Conservation (phyloP, 2,329 filamentous ascomycete species). For the Dactylellina haptotyla region DNA sequence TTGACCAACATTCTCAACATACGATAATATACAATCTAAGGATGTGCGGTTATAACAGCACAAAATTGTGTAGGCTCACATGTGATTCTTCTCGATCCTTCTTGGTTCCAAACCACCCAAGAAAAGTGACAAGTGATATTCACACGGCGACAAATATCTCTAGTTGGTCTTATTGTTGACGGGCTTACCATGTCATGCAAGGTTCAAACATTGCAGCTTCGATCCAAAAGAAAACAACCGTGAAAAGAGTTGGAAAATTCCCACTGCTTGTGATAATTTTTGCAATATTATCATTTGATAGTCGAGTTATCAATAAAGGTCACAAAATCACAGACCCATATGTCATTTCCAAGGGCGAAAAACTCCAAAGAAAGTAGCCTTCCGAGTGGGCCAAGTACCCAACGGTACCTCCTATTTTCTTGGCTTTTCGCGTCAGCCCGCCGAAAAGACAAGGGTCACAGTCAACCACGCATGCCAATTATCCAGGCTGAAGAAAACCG, state of each 20-base stretch:
- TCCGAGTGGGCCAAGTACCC: constrained; percentile 51
- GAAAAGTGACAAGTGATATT: not conserved
- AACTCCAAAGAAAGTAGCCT: constrained; percentile 34
- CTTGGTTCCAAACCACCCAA: constrained; percentile 13
- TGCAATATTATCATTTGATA: constrained; percentile 48
- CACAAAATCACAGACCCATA: constrained; percentile 12
- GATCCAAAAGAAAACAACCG: constrained; percentile 28
- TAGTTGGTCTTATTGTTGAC: not conserved
- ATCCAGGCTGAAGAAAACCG: constrained; percentile 42
- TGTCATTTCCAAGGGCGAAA: constrained; percentile 36
- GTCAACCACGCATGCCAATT: constrained; percentile 46
- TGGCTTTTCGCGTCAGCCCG: constrained; percentile 54
- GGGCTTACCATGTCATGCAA: constrained; percentile 32
- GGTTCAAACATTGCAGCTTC: constrained; percentile 28
- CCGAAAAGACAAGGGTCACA: constrained; percentile 33
- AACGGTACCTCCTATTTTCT: constrained; percentile 53
- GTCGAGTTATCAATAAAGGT: constrained; percentile 26
- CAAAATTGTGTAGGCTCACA: constrained; percentile 26
- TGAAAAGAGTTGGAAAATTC: constrained; percentile 23
- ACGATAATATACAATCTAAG: not conserved
- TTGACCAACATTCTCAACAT: constrained; percentile 29
- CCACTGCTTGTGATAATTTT: not conserved
- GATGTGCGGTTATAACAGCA: constrained; percentile 46
- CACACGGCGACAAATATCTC: constrained; percentile 6
- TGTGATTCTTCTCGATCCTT: constrained; percentile 33